phyloP scores from a whole-genome alignment of 2,329 filamentous ascomycete genomes.

The Xylaria sp. region DNA sequence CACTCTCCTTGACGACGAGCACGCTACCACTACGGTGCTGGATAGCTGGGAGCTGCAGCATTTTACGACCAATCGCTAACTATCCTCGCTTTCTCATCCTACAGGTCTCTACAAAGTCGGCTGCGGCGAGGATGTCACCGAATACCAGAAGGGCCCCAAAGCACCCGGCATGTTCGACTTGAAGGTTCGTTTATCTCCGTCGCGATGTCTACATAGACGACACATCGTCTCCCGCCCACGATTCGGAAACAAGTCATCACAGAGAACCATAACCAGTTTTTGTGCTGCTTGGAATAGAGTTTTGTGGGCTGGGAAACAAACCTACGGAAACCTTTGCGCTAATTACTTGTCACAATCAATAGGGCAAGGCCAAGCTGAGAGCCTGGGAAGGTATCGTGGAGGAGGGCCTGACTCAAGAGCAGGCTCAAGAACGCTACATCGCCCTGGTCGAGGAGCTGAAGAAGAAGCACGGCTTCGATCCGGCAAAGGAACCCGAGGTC shows the following conservation, averaged over 20 bases:
- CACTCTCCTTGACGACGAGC: not conserved
- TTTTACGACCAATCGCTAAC: not conserved
- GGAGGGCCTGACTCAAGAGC: conserved; percentile 67
- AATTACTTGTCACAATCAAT: conserved; percentile 1
- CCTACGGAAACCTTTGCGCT: conserved; percentile 3
- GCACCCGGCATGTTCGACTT: conserved; percentile 76
- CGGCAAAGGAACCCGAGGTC: conserved; percentile 70
- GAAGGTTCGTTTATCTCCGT: conserved; percentile 59
- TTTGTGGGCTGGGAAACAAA: conserved; percentile 13
- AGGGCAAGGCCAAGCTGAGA: conserved; percentile 84
- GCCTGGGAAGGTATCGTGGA: conserved; percentile 80
- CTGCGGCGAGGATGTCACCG: conserved; percentile 65
- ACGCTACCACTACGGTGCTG: not conserved
- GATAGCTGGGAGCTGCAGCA: not conserved
- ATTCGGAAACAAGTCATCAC: not conserved
- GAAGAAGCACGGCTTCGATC: conserved; percentile 73
- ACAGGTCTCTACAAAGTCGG: conserved; percentile 69
- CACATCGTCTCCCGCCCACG: not conserved
- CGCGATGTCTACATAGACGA: not conserved
- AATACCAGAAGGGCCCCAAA: conserved; percentile 57
- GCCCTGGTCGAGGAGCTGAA: conserved; percentile 78
- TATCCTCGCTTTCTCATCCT: not conserved
- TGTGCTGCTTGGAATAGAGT: not conserved
- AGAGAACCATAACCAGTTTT: not conserved
- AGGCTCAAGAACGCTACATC: conserved; percentile 83